Conservation (phyloP, 345 rosid species). For the Linum lewisii region DNA sequence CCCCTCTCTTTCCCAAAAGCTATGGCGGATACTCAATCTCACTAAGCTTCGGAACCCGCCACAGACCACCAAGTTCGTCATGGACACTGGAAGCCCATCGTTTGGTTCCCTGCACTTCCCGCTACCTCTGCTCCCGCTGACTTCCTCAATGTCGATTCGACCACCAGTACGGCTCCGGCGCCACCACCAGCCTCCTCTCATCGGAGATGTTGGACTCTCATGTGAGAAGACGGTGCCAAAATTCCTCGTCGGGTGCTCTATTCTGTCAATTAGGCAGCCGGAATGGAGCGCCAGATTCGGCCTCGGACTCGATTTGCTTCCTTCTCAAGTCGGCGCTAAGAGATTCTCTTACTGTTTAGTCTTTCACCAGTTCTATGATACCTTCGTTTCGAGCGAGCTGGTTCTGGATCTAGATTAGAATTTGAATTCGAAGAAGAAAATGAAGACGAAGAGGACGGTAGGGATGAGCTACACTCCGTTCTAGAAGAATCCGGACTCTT, state of each 20-base stretch:
- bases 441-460: slow-evolving; percentile 30
- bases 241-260: slow-evolving; percentile 72
- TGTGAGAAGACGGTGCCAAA: slow-evolving; percentile 33
- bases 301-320: slow-evolving; percentile 55
- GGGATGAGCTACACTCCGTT: slow-evolving; percentile 67
- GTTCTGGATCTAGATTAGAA: slow-evolving; percentile 44
- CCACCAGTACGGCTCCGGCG: slow-evolving; percentile 57
- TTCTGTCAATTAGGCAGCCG: slow-evolving; percentile 65
- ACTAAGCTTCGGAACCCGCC: slow-evolving; percentile 88
- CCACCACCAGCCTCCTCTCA: slow-evolving; percentile 58
- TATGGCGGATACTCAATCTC: slow-evolving; percentile 74
- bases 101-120: slow-evolving; percentile 90
- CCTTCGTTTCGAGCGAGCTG: slow-evolving; percentile 38
- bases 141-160: slow-evolving; percentile 35
- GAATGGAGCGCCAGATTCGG: slow-evolving; percentile 93
- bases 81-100: slow-evolving; percentile 84
- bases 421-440: slow-evolving; percentile 26
- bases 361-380: slow-evolving; percentile 59
- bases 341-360: slow-evolving; percentile 76
- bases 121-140: slow-evolving; percentile 49
- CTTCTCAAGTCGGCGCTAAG: slow-evolving; percentile 51
- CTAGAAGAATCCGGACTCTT: slow-evolving; percentile 28
- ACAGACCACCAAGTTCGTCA: slow-evolving; percentile 39
- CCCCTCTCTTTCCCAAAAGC: slow-evolving; percentile 50
- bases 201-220: slow-evolving; percentile 42